Evolutionary conservation across 1,139 yeast genomes (phyloP), one percentile per base, ranked within the genome.

Genomic region (Schizosaccharomyces versatilis): DNA sequence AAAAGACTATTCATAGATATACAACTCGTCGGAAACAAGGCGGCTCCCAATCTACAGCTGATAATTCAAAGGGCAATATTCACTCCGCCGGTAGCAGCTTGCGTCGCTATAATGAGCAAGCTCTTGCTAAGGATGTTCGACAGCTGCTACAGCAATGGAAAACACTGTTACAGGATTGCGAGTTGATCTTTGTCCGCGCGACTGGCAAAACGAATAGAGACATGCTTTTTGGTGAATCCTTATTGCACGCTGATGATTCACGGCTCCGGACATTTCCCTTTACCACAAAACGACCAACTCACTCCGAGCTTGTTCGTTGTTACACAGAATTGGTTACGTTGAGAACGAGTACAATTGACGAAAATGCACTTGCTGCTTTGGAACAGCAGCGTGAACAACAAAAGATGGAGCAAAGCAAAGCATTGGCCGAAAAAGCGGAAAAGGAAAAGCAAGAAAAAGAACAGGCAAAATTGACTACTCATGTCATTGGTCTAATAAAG

Each of bases 1-100:
- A 86, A 58, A 90, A 88, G 63, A 83, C 96, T 0, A 86, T 85
- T 66, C 98, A 90, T 66, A 73, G 97, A 61, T 90, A 90, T 65
- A 90, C 99, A 2, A 86, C 96, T 0, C 80, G 99, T 70, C 76
- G 95, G 60, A 93, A 90, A 64, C 99, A 90, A 67, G 99, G 99
- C 69, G 98, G 98, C 0, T 77, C 97, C 0, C 99, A 90, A 67
- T 78, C 90, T 59, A 88, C 96, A 0, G 82, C 78, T 67, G 99
- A 90, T 67, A 84, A 81, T 65, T 81, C 95, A 0, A 77, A 82
- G 60, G 97, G 98, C 2, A 88, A 88, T 65, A 98, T 98, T 9
- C 85, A 85, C 60, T 86, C 96, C 14, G 98, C 96, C 0, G 99
- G 99, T 57, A 82, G 96, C 1, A 78, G 80, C 55, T 73, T 90